Evolutionary conservation across 2,329 filamentous ascomycete species (phyloP), one percentile per base, ranked within the genome.

Genomic region (Cadophora sp.): DNA sequence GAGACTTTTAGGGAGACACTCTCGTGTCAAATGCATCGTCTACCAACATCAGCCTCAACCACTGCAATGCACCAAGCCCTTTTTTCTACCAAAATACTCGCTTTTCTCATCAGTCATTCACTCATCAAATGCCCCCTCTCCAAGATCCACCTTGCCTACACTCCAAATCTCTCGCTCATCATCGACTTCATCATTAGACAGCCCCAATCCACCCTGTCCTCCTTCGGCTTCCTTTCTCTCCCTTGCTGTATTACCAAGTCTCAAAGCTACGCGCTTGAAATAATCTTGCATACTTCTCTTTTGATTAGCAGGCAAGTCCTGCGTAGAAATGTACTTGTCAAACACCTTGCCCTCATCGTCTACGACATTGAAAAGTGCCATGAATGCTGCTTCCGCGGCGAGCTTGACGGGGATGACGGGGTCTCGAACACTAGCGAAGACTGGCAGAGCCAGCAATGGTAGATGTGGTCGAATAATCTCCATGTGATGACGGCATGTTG

Each of bases 101-200:
- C 51, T 50, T 58, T 63, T 62, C 51, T 64, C 66, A 48, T 65
- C 6, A 56, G 36, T 67, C 62, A 64, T 69, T 75, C 66, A 76
- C 59, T 74, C 75, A 69, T 75, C 75, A 68, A 77, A 78, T 59
- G 69, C 73, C 30, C 67, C 70, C 58, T 93, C 91, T 9, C 87
- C 91, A 56, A 94, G 81, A 77, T 98, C 95, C 59, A 97, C 89
- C 80, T 91, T 94, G 6, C 96, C 96, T 59, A 99, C 91, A 78
- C 92, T 96, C 94, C 94, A 97, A 70, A 99, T 89, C 82, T 99
- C 96, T 79, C 88, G 91, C 83, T 97, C 93, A 80, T 99, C 96
- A 76, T 99, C 96, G 39, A 89, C 83, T 81, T 99, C 96, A 79
- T 99, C 96, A 76, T 92, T 94, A 41, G 91, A 92, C 74, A 99